Evolutionary conservation across 768 basidiomycete species (phyloP).

Genomic region (Podaxis mareebaensis): DNA sequence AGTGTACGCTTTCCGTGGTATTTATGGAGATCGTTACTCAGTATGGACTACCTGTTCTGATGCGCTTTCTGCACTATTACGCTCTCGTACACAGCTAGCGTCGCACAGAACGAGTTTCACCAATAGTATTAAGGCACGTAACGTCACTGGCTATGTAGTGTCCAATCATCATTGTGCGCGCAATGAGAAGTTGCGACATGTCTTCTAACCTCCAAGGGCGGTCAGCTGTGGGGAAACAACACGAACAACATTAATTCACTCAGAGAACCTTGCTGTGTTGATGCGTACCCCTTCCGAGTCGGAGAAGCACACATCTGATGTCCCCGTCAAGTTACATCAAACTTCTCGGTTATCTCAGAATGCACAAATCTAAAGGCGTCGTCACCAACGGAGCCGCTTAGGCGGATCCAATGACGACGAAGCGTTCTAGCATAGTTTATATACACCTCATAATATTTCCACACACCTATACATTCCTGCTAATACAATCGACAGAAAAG

Average conservation of each 20-base stretch:
- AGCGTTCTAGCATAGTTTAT: neutral
- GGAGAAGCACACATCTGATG: conserved; percentile 9
- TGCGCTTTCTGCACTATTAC: neutral
- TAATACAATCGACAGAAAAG: neutral
- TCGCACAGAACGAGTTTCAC: neutral
- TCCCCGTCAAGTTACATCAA: conserved; percentile 2
- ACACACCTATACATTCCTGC: neutral
- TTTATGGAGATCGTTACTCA: neutral
- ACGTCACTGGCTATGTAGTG: neutral
- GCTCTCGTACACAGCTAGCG: neutral
- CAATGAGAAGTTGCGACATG: neutral
- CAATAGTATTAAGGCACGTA: conserved; percentile 10
- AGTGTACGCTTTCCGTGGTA: neutral
- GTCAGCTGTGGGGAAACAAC: conserved; percentile 2
- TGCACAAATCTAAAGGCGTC: neutral
- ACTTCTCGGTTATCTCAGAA: conserved; percentile 9
- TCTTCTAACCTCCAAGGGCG: neutral
- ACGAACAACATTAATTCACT: neutral
- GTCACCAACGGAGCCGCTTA: neutral
- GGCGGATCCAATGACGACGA: neutral
- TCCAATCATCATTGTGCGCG: neutral
- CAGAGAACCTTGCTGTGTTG: conserved; percentile 4
- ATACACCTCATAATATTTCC: neutral
- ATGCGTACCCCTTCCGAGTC: conserved; percentile 15
- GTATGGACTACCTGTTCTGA: conserved; percentile 1